Evolutionary conservation across 768 basidiomycete genomes (phyloP), one percentile per base, ranked within the genome.

Genomic region (Russula abietina): DNA sequence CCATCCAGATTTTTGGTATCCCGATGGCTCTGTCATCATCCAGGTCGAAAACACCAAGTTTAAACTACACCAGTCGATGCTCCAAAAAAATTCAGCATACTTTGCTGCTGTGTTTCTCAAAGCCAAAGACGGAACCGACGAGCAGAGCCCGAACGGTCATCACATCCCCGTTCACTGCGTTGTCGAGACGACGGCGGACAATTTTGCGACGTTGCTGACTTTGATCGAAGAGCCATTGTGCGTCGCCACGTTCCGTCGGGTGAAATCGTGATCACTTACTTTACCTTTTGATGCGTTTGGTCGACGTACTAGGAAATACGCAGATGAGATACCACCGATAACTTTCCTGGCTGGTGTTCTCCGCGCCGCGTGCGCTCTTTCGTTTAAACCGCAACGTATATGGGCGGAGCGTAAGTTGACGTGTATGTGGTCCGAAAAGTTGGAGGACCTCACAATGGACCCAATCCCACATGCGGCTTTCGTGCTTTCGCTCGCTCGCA

Each of bases 171-270:
- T 30, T 5, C 5, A 30, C 28, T 5, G 28, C 28, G 28, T 30
- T 30, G 28, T 30, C 5, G 28, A 30, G 28, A 30, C 28, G 28
- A 30, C 28, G 28, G 28, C 28, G 28, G 28, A 30, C 28, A 5
- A 30, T 30, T 30, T 30, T 5, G 28, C 28, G 28, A 30, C 5
- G 28, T 30, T 30, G 28, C 62, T 78, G 45, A 60, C 64, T 12
- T 72, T 70, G 14, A 57, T 74, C 36, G 76, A 78, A 24, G 69
- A 72, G 22, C 70, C 71, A 1, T 69, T 74, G 76, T 78, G 75
- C 3, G 28, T 30, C 19, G 7, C 26, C 17, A 19, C 16, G 5
- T 17, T 3, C 14, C 16, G n/a, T 28, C 7, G 14, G 26, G 36
- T 8, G 26, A 16, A 33, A 33, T 11, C 11, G 14, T 3, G 11